Evolutionary conservation across 2,329 filamentous ascomycete species (phyloP), one percentile per base, ranked within the genome.

Genomic region (Xylariaceae sp.): DNA sequence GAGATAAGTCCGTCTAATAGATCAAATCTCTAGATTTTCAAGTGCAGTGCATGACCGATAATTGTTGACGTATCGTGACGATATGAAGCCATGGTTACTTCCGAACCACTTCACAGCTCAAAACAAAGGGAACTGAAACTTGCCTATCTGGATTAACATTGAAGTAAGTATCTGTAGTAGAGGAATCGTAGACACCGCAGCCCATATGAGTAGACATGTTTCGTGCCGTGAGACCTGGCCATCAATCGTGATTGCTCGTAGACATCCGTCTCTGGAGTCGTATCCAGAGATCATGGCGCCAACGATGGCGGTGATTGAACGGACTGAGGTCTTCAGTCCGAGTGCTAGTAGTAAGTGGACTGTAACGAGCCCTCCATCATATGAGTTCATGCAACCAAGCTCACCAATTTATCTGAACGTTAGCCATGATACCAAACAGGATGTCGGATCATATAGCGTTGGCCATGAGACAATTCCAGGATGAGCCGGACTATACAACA

Each of bases 401-500:
- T 60, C 15, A 55, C 15, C 9, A 11, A 2, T 39, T 13, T 2
- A 45, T 50, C 11, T 13, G 11, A 39, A 2, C 23, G 39, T 13
- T 7, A 60, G 52, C 11, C n/a, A 23, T 50, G 15, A 30, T 13
- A 4, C 11, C 2, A 2, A 17, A 55, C 23, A 44, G 37, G 8
- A 23, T 4, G 15, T n/a, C 15, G 5, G 44, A 53, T 47, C 23
- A 53, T 18, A 11, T 53, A 2, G 35, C 34, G 45, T 13, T 13
- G 23, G 45, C 18, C 35, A 45, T 35, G 45, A 53, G 30, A 6
- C 3, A 34, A 4, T 17, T 51, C 15, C 51, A 6, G 30, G n/a
- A 57, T 18, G 47, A 60, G 30, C 13, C 42, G 10, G 47, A 58
- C 34, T 59, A 63, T 55, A 55, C 39, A 47, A 55, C 51, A 47